Evolutionary conservation across 805 yeast genomes (phyloP).

Genomic region (Teunomyces atbi): DNA sequence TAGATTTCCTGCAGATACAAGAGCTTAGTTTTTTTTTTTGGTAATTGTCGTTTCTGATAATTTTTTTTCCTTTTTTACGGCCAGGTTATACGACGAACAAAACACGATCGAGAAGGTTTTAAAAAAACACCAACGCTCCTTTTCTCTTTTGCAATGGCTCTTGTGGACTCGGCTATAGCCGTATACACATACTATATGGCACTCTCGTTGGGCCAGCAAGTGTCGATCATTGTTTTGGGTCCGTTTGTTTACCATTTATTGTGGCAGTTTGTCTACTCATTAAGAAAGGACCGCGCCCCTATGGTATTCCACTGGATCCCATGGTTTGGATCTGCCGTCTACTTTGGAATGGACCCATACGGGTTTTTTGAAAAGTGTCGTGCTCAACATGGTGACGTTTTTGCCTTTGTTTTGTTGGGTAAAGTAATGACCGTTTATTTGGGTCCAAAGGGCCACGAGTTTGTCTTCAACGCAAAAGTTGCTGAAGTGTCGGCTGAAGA

Average conservation of each 20-base stretch:
- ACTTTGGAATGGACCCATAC: conserved; percentile 92
- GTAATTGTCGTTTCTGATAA: too few species aligned
- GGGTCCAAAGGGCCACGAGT: conserved; percentile 98
- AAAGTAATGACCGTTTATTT: conserved; percentile 91
- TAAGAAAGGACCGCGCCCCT: conserved; percentile 82
- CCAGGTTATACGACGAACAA: background rate
- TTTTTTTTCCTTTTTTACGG: background rate
- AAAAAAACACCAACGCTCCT: background rate
- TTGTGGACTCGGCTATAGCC: conserved; percentile 16
- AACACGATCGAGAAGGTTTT: background rate
- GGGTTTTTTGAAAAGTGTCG: conserved; percentile 81
- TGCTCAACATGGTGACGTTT: conserved; percentile 85
- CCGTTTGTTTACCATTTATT: conserved; percentile 66
- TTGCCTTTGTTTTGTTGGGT: conserved; percentile 86
- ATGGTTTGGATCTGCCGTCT: conserved; percentile 89
- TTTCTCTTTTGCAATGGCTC: conserved; percentile 20
- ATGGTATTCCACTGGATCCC: conserved; percentile 91
- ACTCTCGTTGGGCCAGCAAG: conserved; percentile 25
- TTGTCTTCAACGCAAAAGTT: conserved; percentile 85
- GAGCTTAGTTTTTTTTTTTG: background rate
- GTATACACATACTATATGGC: conserved; percentile 14
- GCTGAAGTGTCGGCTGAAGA: conserved; percentile 94
- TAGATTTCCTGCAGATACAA: background rate
- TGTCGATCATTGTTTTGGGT: conserved; percentile 33
- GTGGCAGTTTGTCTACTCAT: conserved; percentile 69